phyloP scores from a whole-genome alignment of 768 basidiomycete species.

The Hypholoma sublateritium region DNA sequence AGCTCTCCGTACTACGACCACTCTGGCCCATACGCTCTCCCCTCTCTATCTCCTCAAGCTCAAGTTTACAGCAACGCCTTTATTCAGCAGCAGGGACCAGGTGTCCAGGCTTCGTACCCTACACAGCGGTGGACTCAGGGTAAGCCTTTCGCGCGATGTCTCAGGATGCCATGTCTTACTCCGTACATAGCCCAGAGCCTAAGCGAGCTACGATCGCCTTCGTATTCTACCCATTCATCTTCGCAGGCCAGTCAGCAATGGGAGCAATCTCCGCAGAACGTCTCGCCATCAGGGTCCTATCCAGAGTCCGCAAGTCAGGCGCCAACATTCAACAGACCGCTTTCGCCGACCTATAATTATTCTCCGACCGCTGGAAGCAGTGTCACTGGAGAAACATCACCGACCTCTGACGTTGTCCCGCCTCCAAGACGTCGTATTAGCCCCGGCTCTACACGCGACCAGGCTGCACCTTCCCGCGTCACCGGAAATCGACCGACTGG shows the following conservation, averaged over 20 bases:
- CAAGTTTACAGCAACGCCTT: conserved; percentile 32
- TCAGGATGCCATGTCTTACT: conserved; percentile 4
- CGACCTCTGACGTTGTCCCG: conserved; percentile 48
- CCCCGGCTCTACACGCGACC: conserved; percentile 50
- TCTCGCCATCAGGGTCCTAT: conserved; percentile 22
- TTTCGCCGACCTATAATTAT: conserved; percentile 27
- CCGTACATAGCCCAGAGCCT: conserved; percentile 20
- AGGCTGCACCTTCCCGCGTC: conserved; percentile 42
- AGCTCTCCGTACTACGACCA: conserved; percentile 44
- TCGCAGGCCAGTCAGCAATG: conserved; percentile 21
- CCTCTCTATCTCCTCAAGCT: conserved; percentile 36
- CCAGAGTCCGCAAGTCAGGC: conserved; percentile 17
- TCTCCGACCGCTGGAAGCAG: conserved; percentile 33
- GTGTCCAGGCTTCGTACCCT: conserved; percentile 34
- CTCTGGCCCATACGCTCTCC: conserved; percentile 35
- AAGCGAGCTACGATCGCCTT: conserved; percentile 30
- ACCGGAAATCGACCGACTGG: conserved; percentile 72
- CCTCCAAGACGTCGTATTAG: conserved; percentile 58
- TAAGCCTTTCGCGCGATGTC: conserved; percentile 8
- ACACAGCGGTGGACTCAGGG: conserved; percentile 43
- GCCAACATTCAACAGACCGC: conserved; percentile 24
- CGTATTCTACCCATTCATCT: conserved; percentile 24
- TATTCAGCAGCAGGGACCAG: conserved; percentile 30
- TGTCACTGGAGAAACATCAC: conserved; percentile 24
- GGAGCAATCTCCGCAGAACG: conserved; percentile 12